Conservation (phyloP, 2,329 filamentous ascomycete species). For the Fusarium palustre region DNA sequence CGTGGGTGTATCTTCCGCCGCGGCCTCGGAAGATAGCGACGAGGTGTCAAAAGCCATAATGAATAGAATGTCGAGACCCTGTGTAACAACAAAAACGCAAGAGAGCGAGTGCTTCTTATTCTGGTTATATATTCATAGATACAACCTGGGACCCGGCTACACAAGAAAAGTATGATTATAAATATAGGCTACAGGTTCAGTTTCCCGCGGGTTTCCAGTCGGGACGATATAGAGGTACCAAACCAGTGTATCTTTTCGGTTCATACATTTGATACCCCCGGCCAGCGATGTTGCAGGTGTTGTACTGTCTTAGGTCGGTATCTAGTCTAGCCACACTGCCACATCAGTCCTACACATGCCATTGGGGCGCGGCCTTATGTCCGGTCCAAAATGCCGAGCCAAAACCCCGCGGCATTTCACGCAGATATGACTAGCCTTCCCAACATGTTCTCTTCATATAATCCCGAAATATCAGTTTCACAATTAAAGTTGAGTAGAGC, state of each 20-base stretch:
- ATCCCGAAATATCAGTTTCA: background rate
- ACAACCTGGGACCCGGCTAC: no score
- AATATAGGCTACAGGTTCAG: fast-evolving
- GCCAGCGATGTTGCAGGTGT: no score
- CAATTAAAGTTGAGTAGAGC: fast-evolving
- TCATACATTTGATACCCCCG: no score
- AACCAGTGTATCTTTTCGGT: no score
- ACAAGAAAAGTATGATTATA: background rate
- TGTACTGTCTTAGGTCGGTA: no score
- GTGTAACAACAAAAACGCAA: background rate
- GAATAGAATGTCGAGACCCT: fast-evolving
- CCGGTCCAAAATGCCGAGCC: background rate
- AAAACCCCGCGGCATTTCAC: conserved; percentile 13
- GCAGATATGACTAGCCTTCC: background rate
- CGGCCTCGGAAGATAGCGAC: conserved; percentile 5
- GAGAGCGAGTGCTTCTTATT: background rate
- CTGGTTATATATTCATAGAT: no score
- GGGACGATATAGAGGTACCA: background rate
- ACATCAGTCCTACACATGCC: background rate
- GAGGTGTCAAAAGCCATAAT: background rate
- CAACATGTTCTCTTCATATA: background rate
- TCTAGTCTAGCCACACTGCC: no score
- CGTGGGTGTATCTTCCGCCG: background rate
- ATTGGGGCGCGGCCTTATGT: background rate
- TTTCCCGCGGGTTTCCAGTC: background rate